Conservation (phyloP, 2,329 filamentous ascomycete species). For the Fusarium buharicum region DNA sequence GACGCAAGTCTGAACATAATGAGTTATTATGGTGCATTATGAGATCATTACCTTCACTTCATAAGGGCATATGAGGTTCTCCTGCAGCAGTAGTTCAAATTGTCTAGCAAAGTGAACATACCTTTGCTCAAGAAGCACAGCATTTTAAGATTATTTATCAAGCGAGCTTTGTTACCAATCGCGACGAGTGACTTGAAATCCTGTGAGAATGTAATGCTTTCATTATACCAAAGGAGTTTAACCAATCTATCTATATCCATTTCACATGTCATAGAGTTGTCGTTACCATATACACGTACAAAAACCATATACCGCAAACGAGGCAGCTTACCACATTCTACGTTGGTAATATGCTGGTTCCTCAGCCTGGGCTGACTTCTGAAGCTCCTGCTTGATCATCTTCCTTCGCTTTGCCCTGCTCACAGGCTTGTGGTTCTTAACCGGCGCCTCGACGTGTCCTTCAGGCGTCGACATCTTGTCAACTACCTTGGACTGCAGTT, state of each 20-base stretch:
- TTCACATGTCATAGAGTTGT: conserved; percentile 7
- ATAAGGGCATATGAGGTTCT: no score
- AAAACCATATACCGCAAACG: not conserved
- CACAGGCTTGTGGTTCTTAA: conserved; percentile 58
- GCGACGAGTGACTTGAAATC: not conserved
- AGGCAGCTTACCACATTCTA: conserved; percentile 58
- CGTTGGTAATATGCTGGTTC: conserved; percentile 65
- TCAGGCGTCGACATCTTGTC: conserved; percentile 49
- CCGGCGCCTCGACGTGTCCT: conserved; percentile 51
- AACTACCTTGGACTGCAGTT: conserved; percentile 48
- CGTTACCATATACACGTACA: conserved; percentile 22
- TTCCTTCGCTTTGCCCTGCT: conserved; percentile 64
- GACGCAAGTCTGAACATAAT: no score
- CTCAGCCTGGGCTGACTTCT: conserved; percentile 57
- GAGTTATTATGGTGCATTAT: no score
- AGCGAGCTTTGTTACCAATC: no score
- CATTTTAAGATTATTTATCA: no score
- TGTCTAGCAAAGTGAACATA: no score
- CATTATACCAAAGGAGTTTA: not conserved
- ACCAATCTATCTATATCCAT: conserved; percentile 9
- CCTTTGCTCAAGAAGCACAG: no score
- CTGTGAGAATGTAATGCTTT: not conserved
- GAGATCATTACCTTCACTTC: no score
- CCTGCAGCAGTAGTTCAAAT: no score
- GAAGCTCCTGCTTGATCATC: conserved; percentile 68